These are phyloP conservation scores for Debaryomyces sp. DNA, from an alignment of 1,139 yeast genomes.

Conservation along the genomic window DNA sequence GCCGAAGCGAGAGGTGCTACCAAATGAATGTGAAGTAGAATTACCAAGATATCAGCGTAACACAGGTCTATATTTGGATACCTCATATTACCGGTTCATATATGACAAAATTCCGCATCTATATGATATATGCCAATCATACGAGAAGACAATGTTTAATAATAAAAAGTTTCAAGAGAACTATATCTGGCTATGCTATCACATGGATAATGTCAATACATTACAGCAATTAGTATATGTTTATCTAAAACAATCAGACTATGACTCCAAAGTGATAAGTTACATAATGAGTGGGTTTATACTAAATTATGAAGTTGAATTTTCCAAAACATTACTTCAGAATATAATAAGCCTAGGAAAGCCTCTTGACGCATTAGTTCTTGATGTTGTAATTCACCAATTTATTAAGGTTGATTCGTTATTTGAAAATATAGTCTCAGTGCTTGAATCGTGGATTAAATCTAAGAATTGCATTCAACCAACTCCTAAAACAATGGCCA, in stretches of 20 bases:
- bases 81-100: constrained; percentile 17
- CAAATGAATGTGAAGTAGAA: constrained; percentile 17
- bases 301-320: constrained; percentile 36
- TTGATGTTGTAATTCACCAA: constrained; percentile 31
- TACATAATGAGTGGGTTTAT: constrained; percentile 35
- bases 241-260: constrained; percentile 20
- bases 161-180: constrained; percentile 23
- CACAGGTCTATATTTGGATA: constrained; percentile 14
- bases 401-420: constrained; percentile 33
- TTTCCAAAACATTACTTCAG: constrained; percentile 27
- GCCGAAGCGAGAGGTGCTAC: constrained; percentile 7
- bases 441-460: constrained; percentile 33
- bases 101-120: constrained; percentile 22
- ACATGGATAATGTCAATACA: constrained; percentile 29
- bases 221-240: constrained; percentile 23
- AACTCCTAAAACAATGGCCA: constrained; percentile 29
- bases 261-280: constrained; percentile 29
- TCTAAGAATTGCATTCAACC: constrained; percentile 27
- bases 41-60: constrained; percentile 17
- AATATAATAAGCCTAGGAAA: constrained; percentile 22
- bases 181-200: constrained; percentile 37
- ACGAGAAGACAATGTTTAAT: constrained; percentile 16
- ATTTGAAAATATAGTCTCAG: constrained; percentile 32
- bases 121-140: constrained; percentile 21
- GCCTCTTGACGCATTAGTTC: constrained; percentile 24